These are phyloP conservation scores for Dunaliella salina DNA, from an alignment of 163 green algal species.

Conservation along the genomic window DNA sequence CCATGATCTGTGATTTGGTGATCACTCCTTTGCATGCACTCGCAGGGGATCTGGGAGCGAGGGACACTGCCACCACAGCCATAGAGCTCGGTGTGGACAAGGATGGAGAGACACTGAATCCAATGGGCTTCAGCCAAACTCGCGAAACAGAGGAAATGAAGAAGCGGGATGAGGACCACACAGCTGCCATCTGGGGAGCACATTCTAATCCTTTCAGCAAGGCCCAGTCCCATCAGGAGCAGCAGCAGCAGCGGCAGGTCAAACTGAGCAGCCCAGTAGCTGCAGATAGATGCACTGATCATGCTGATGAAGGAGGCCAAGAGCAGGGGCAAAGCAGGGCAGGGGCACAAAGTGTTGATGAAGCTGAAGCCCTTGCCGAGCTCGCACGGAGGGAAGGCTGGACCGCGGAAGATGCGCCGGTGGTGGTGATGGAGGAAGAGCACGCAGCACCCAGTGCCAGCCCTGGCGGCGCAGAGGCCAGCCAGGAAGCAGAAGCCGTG, in stretches of 20 bases:
- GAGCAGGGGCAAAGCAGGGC: no score
- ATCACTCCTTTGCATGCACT: no score
- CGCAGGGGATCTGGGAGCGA: no score
- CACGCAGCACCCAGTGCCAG: neutral
- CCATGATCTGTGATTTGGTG: no score
- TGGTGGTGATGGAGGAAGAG: neutral
- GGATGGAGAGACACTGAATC: conserved; percentile 10
- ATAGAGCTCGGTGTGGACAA: neutral
- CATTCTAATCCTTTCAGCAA: neutral
- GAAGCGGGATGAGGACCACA: conserved; percentile 14
- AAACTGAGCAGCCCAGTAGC: neutral
- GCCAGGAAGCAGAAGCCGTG: neutral
- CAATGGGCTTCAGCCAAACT: conserved; percentile 11
- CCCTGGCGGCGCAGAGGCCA: neutral
- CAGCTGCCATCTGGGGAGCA: conserved; percentile 24
- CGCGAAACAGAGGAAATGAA: conserved; percentile 4
- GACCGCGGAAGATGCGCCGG: neutral
- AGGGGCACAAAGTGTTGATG: neutral
- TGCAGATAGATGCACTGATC: no score
- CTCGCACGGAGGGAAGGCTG: neutral
- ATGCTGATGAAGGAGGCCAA: no score
- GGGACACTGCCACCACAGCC: neutral
- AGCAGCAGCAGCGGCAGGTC: neutral
- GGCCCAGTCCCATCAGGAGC: neutral
- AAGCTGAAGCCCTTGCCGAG: neutral